Evolutionary conservation across 768 basidiomycete species (phyloP).

Genomic region (Leccinum subtestaceum): DNA sequence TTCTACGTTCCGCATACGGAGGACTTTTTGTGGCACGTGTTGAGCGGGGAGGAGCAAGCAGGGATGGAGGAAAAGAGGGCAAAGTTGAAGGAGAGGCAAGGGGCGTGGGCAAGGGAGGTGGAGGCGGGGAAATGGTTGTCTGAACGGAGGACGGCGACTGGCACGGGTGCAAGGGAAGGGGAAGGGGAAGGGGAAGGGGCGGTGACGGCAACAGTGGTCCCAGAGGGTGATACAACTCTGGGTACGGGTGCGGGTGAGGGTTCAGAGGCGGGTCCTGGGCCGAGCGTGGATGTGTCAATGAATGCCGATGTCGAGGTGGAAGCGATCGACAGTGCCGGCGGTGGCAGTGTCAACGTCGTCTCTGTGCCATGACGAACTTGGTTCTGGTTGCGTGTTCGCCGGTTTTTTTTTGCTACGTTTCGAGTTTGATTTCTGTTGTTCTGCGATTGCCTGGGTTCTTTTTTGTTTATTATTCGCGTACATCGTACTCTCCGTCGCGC

Average conservation of each 20-base stretch:
- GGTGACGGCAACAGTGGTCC: neutral
- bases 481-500: too few species aligned
- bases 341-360: neutral
- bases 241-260: neutral
- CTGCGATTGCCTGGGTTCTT: neutral
- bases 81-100: conserved; percentile 10
- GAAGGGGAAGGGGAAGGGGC: neutral
- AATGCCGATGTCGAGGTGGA: neutral
- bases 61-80: neutral
- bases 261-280: neutral
- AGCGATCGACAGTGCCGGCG: neutral
- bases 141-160: neutral
- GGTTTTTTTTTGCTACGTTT: neutral
- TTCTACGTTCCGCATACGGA: conserved; percentile 28
- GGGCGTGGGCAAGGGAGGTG: conserved; percentile 16
- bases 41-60: conserved; percentile 10
- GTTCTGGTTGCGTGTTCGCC: neutral
- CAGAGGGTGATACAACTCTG: neutral
- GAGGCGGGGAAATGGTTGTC: conserved; percentile 14
- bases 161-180: neutral
- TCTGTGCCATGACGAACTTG: conserved; percentile 9
- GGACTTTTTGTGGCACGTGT: conserved; percentile 19
- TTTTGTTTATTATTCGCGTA: neutral
- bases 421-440: neutral
- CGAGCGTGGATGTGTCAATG: neutral